Conservation (phyloP, 495 filamentous ascomycete species). For the Lasiosphaeria miniovina region DNA sequence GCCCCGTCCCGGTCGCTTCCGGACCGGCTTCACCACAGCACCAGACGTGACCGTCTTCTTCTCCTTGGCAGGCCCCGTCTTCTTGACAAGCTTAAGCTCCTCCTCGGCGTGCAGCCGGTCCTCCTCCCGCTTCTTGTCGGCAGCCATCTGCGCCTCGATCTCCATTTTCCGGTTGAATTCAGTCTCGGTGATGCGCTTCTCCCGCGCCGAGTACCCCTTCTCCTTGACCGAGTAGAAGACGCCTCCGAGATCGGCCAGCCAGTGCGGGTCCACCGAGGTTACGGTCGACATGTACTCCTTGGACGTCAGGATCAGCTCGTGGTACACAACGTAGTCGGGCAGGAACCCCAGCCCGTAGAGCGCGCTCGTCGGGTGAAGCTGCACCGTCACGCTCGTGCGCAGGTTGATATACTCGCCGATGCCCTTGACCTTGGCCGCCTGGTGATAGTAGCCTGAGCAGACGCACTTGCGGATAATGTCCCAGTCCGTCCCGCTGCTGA, state of each 20-base stretch:
- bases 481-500: constrained; percentile 94
- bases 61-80: constrained; percentile 37
- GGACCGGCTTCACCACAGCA: constrained; percentile 61
- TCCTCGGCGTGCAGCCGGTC: constrained; percentile 51
- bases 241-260: constrained; percentile 97
- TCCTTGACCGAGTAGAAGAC: constrained; percentile 98
- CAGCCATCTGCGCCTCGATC: constrained; percentile 89
- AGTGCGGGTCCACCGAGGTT: constrained; percentile 93
- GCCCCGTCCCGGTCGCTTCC: constrained; percentile 38
- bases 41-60: constrained; percentile 54
- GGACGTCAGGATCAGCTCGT: constrained; percentile 93
- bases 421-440: constrained; percentile 95
- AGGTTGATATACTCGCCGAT: constrained; percentile 97
- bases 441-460: constrained; percentile 96
- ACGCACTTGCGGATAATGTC: constrained; percentile 94
- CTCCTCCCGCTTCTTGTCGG: constrained; percentile 74
- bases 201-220: constrained; percentile 89
- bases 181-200: constrained; percentile 85
- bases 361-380: constrained; percentile 89
- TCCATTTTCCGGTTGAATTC: constrained; percentile 97
- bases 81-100: constrained; percentile 44
- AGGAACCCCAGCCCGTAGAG: constrained; percentile 90
- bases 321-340: constrained; percentile 96
- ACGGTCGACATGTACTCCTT: constrained; percentile 99
- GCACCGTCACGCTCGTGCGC: constrained; percentile 87